Evolutionary conservation across 257 asterid species (phyloP).

Genomic region (Nicotiana tabacum): DNA sequence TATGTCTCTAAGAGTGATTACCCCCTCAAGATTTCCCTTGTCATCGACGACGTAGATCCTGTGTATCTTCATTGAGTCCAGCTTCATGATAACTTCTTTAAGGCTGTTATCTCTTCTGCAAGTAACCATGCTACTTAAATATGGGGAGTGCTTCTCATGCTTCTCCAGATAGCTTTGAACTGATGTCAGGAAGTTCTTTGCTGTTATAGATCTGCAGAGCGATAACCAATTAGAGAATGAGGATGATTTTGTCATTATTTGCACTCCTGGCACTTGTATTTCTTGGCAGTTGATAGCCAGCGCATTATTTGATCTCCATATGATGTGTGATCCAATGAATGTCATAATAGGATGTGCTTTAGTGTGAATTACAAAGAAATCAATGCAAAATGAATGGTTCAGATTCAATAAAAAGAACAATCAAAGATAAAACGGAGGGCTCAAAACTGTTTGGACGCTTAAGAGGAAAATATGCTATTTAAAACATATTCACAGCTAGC

Average conservation of each 20-base stretch:
- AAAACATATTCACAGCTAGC: background rate
- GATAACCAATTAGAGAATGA: background rate
- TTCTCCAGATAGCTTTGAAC: slow-evolving; percentile 50
- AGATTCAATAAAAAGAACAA: background rate
- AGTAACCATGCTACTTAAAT: slow-evolving; percentile 63
- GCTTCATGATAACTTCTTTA: slow-evolving; percentile 64
- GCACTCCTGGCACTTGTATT: background rate
- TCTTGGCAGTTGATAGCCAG: background rate
- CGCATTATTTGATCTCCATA: background rate
- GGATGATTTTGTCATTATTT: background rate
- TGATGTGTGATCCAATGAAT: background rate
- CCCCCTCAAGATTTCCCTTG: slow-evolving; percentile 69
- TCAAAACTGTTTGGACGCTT: background rate
- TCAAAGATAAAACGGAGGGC: background rate
- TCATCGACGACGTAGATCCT: slow-evolving; percentile 78
- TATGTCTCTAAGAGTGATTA: slow-evolving; percentile 87
- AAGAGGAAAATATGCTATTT: background rate
- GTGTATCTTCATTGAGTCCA: slow-evolving; percentile 74
- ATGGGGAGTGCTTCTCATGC: slow-evolving; percentile 38
- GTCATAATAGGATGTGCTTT: background rate
- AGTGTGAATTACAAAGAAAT: background rate
- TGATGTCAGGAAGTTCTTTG: slow-evolving; percentile 74
- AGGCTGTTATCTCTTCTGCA: slow-evolving; percentile 58
- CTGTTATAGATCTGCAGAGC: slow-evolving; percentile 70
- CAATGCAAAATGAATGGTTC: background rate